These are phyloP conservation scores for Albugo candida DNA, from an alignment of 352 stramenopile genomes.

Conservation along the genomic window DNA sequence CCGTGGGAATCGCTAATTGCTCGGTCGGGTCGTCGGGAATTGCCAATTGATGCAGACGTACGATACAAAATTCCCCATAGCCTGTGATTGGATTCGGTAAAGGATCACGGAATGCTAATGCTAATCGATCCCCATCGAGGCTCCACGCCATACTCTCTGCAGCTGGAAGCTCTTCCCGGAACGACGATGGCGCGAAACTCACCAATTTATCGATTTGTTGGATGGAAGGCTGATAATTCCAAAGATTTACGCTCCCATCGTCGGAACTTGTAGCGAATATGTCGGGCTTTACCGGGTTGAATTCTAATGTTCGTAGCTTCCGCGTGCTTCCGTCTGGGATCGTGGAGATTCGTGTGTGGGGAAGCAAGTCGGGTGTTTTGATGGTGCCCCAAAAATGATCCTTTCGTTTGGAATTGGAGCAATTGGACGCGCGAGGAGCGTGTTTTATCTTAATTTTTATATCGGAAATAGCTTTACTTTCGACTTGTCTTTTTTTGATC, in stretches of 20 bases:
- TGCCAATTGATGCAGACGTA: constrained; percentile 40
- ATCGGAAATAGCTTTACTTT: constrained; percentile 7
- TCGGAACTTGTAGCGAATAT: constrained; percentile 60
- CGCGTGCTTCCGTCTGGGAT: constrained; percentile 40
- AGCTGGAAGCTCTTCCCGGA: constrained; percentile 40
- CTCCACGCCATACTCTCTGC: constrained; percentile 61
- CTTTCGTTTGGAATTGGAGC: constrained; percentile 15
- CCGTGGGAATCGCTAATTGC: constrained; percentile 14
- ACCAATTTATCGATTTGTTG: constrained; percentile 45
- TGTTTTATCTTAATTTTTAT: constrained; percentile 14
- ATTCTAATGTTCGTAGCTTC: constrained; percentile 50
- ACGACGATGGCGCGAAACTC: constrained; percentile 29
- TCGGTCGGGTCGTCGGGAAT: constrained; percentile 6
- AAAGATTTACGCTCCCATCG: constrained; percentile 59
- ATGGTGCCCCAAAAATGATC: constrained; percentile 66
- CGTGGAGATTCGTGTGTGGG: constrained; percentile 33
- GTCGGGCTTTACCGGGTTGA: constrained; percentile 53
- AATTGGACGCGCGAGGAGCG: neutral
- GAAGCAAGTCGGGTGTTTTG: constrained; percentile 37
- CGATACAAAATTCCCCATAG: constrained; percentile 57
- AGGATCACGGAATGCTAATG: constrained; percentile 60
- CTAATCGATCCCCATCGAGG: constrained; percentile 46
- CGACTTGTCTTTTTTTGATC: neutral
- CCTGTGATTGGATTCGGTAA: constrained; percentile 10
- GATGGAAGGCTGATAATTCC: constrained; percentile 41